Percentiles rank a stretch among this genome's conserved stretches.
phyloP scores from a whole-genome alignment of 2,329 filamentous ascomycete genomes.

The Sarocladium kiliense region DNA sequence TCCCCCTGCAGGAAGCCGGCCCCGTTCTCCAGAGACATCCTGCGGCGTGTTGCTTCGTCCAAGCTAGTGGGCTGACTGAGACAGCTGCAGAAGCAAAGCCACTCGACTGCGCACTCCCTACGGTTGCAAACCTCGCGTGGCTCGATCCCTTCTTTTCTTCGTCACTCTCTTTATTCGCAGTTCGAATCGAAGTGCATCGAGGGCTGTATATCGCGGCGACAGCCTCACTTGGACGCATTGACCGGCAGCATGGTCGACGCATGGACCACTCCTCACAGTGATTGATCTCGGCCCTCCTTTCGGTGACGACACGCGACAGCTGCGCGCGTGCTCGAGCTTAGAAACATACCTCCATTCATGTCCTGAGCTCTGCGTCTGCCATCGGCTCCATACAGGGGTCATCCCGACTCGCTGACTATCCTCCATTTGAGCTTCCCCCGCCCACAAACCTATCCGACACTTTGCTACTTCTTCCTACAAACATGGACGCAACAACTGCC shows the following conservation, averaged over 20 bases:
- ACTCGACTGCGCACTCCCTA: background rate
- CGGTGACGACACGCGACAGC: background rate
- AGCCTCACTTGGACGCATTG: background rate
- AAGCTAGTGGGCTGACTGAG: conserved; percentile 1
- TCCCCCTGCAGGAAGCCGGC: background rate
- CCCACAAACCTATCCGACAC: background rate
- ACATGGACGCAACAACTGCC: conserved; percentile 24
- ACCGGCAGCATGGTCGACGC: conserved; percentile 7
- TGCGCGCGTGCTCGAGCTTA: background rate
- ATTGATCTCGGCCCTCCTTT: background rate
- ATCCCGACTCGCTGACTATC: background rate
- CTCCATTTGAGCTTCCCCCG: background rate
- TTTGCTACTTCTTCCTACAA: background rate
- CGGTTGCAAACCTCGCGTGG: background rate
- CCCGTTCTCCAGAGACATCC: background rate
- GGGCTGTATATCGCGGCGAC: background rate
- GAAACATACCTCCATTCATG: background rate
- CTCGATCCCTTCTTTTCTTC: background rate
- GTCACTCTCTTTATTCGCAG: background rate
- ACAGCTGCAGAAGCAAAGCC: conserved; percentile 5
- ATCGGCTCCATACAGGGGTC: conserved; percentile 5
- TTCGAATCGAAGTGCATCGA: background rate
- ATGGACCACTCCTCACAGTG: background rate
- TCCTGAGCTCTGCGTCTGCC: conserved; percentile 2
- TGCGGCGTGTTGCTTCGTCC: background rate